A percentile compares a stretch with the other conserved stretches of the same genome.
These are phyloP conservation scores for Beauveria caledonica DNA, from an alignment of 2,329 filamentous ascomycete genomes.

Conservation along the genomic window DNA sequence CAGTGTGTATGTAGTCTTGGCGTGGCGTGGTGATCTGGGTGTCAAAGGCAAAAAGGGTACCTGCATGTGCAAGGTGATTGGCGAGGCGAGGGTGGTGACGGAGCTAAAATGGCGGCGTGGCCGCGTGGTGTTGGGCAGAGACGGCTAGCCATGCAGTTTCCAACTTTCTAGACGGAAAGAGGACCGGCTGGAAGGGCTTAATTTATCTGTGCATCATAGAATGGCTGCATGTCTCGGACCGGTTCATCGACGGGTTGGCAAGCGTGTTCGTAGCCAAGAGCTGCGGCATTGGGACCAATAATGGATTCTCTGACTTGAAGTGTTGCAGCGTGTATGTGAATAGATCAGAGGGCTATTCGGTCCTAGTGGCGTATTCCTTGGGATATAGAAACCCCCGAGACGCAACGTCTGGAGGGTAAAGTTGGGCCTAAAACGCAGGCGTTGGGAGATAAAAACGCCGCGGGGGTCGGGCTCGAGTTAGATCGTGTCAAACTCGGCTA, in stretches of 20 bases:
- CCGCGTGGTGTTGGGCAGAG: neutral
- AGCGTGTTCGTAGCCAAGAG: neutral
- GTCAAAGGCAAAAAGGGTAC: neutral
- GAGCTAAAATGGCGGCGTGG: neutral
- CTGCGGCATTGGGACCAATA: neutral
- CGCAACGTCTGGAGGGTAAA: too few relatives aligned
- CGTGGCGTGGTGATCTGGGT: neutral
- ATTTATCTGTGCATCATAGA: neutral
- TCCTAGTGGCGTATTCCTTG: too few relatives aligned
- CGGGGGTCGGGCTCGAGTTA: too few relatives aligned
- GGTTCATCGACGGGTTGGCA: neutral
- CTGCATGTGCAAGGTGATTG: neutral
- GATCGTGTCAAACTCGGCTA: too few relatives aligned
- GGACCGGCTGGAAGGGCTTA: neutral
- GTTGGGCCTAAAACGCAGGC: too few relatives aligned
- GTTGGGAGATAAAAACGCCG: too few relatives aligned
- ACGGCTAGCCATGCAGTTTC: neutral
- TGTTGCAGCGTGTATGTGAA: too few relatives aligned
- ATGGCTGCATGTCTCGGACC: neutral
- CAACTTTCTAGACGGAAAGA: neutral
- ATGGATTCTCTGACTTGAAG: too few relatives aligned
- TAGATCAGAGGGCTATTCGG: too few relatives aligned
- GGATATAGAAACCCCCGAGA: too few relatives aligned
- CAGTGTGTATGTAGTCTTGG: neutral
- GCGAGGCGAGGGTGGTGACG: neutral